Evolutionary conservation across 2,329 filamentous ascomycete genomes (phyloP), one percentile per base, ranked within the genome.

Genomic region (Albophoma yamanashiensis): DNA sequence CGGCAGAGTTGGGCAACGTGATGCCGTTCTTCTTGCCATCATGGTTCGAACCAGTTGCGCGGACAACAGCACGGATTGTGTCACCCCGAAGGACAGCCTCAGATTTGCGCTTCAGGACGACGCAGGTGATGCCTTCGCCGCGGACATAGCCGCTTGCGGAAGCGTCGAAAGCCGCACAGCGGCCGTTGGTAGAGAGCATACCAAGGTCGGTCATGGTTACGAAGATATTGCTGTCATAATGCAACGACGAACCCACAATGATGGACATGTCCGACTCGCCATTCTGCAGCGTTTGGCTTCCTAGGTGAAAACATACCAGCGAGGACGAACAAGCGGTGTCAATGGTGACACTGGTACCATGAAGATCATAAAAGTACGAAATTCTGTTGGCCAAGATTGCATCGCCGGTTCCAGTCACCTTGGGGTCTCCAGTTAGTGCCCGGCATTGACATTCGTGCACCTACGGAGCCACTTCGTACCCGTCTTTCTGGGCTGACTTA

Each of bases 71-170:
- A 20, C 42, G 42, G 42, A 45, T 45, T 1, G 22, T 22, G 42
- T 45, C 42, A 45, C 42, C 42, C 6, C 22, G 42, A 7, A 12
- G 20, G 20, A 45, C 8, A 7, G 42, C 42, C 22, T 45, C 42
- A 45, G 42, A 45, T 20, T 45, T n/a, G 20, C 42, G 42, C 42
- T 45, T 45, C n/a, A 45, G 42, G 42, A 45, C 20, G 7, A 20
- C 42, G 42, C 42, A 45, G 42, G 42, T 20, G n/a, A 45, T 22
- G 42, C 42, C 42, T 22, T 83, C 80, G 2, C 78, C 79, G 11
- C 79, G 71, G 0, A 71, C 77, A 64, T 81, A 83, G 1, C 81
- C 81, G 59, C 74, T 72, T 1, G 73, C 79, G n/a, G 64, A 64
- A 7, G 66, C 63, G 62, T 79, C 80, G 62, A 73, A 79, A 31